Evolutionary conservation across 2,329 filamentous ascomycete species (phyloP).

Genomic region (Arthroderma sp.): DNA sequence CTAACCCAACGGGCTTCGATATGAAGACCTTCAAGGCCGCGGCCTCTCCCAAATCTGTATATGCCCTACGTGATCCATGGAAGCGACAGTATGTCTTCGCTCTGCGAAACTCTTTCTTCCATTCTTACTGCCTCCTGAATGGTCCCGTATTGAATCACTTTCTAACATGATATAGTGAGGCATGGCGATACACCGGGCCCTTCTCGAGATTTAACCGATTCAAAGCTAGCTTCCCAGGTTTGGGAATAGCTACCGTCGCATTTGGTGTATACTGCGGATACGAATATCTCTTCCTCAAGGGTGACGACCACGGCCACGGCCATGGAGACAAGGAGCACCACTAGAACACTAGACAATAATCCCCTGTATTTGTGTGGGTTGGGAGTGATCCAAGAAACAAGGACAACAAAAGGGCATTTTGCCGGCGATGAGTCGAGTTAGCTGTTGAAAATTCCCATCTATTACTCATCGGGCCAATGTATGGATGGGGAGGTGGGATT

Average conservation of each 20-base stretch:
- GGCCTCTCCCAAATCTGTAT: constrained; percentile 43
- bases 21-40: constrained; percentile 64
- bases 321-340: constrained; percentile 21
- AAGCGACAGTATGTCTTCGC: constrained; percentile 40
- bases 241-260: constrained; percentile 83
- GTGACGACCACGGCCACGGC: constrained; percentile 46
- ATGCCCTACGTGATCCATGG: constrained; percentile 47
- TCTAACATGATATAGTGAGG: constrained; percentile 50
- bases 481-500: no score
- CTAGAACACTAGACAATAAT: background rate
- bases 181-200: constrained; percentile 82
- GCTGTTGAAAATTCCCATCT: no score
- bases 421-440: no score
- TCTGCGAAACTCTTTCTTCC: no score
- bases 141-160: no score
- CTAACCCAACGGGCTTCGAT: constrained; percentile 86
- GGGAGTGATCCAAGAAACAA: background rate
- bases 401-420: background rate
- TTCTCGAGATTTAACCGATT: constrained; percentile 87
- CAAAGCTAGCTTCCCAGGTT: constrained; percentile 70
- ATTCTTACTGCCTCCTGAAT: no score
- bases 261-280: constrained; percentile 82
- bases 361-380: background rate
- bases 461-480: no score
- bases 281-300: constrained; percentile 74